Base-by-base conservation (phyloP, 306 rosid species). In the Clitoria ternatea region DNA sequence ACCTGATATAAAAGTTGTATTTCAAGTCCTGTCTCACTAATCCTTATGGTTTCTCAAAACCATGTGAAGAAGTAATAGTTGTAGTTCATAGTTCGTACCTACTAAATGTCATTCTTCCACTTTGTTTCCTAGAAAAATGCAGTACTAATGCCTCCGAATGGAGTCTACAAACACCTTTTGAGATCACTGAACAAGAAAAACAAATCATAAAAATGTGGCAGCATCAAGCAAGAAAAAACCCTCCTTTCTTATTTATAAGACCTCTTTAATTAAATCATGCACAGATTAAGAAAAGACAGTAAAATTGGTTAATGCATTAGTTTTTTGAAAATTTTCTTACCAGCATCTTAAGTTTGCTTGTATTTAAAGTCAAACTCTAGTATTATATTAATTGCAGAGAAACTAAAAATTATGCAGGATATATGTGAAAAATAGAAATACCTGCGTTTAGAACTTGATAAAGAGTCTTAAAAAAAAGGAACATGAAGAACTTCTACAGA, bases 181-280 rank as follows among this genome's bases (percentile, higher is more conserved):
- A 77, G 75, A 59, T 83, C 82, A 72, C 83, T 83, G 84, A 61
- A 80, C 22, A 73, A 75, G 33, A 74, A 78, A n/a, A n/a, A n/a
- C n/a, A n/a, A n/a, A n/a, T n/a, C 56, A 73, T 45, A 33, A 75
- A 29, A 50, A 9, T 45, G 17, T 48, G 30, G 39, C 2, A 35
- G 49, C 13, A 33, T 33, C 42, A 70, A 11, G 27, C 17, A 30
- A 49, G 35, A 8, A 49, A n/a, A n/a, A n/a, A n/a, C n/a, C n/a
- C n/a, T n/a, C n/a, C n/a, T n/a, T n/a, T n/a, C n/a, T n/a, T n/a
- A n/a, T n/a, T n/a, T n/a, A n/a, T n/a, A n/a, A n/a, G n/a, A n/a
- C n/a, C n/a, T n/a, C n/a, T n/a, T n/a, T n/a, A n/a, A n/a, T n/a
- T n/a, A n/a, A n/a, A n/a, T n/a, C n/a, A n/a, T n/a, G n/a, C n/a